Evolutionary conservation across 1,139 yeast species (phyloP), one percentile per base, ranked within the genome.

Genomic region (Geotrichum histeridarum): DNA sequence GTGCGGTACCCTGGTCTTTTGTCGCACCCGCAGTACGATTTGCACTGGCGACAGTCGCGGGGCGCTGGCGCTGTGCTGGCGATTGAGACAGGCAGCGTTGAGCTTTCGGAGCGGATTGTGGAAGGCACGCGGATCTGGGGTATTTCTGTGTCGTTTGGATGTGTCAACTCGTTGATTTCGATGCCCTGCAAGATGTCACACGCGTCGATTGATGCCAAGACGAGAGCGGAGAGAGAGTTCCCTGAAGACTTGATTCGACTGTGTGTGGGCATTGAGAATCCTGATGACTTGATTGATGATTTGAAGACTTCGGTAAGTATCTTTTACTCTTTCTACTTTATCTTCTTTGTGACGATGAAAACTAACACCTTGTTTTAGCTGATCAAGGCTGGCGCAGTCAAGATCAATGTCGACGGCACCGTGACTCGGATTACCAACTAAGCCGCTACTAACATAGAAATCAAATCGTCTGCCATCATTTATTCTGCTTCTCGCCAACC

Each of bases 131-230:
- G 83, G 55, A 76, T 91, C 45, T 91, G 87, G 75, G 90, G 93
- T 39, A 89, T 91, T 61, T 88, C 96, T 8, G 97, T 91, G 4
- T 86, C 95, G 5, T 91, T 91, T 71, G 98, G 98, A 17, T 86
- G 96, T 69, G 96, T 91, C 56, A 88, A 89, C 72, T 87, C 96
- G 17, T 77, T 91, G 64, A 88, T 91, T 57, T 86, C 94, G 48
- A 81, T 90, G 85, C 97, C 97, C 11, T 88, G 96, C 70, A 82
- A 82, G 70, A 90, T 90, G 97, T 87, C 96, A 1, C 97, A 90
- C 67, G 97, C 97, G n/a, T 84, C 96, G 5, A 90, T 91, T 60
- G 96, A 89, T 65, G 85, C 90, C 39, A 82, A 86, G 65, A 84
- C 90, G 8, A 80, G 96, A 68, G 83, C 84, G 57, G 95, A 86